Evolutionary conservation across 2,329 filamentous ascomycete species (phyloP).

Genomic region (Aspergillus pseudoglaucus): DNA sequence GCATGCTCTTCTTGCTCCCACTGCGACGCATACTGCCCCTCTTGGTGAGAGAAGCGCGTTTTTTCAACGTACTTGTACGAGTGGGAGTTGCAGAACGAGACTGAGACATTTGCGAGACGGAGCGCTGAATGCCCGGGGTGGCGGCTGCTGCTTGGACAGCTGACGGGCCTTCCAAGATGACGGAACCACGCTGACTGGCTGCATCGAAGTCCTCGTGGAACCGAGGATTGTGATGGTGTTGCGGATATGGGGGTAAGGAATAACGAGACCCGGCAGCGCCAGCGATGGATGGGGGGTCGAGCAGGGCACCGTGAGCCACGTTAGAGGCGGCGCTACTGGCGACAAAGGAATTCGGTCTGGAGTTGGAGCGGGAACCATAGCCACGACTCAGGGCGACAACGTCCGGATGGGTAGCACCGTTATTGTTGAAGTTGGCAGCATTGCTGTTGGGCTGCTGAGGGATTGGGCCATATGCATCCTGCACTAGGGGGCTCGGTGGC

Average conservation of each 20-base stretch:
- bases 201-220: slow-evolving; percentile 35
- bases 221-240: slow-evolving; percentile 28
- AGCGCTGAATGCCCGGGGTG: slow-evolving; percentile 26
- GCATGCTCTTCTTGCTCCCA: slow-evolving; percentile 71
- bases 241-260: not conserved
- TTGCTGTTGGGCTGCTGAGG: slow-evolving; percentile 11
- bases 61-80: slow-evolving; percentile 72
- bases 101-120: slow-evolving; percentile 37
- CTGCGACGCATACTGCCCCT: slow-evolving; percentile 70
- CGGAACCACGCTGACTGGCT: slow-evolving; percentile 29
- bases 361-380: slow-evolving; percentile 27
- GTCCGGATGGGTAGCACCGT: slow-evolving; percentile 7
- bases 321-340: slow-evolving; percentile 32
- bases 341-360: slow-evolving; percentile 37
- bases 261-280: not conserved
- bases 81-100: slow-evolving; percentile 36
- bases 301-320: slow-evolving; percentile 25
- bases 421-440: not conserved
- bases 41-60: slow-evolving; percentile 72
- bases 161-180: slow-evolving; percentile 23
- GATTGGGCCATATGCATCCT: slow-evolving; percentile 31
- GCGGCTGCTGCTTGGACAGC: not conserved
- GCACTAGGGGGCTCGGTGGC: slow-evolving; percentile 34
- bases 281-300: slow-evolving; percentile 21
- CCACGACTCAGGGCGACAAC: slow-evolving; percentile 21